phyloP scores from a whole-genome alignment of 495 filamentous ascomycete genomes.

The Hyaloscypha bicolor region DNA sequence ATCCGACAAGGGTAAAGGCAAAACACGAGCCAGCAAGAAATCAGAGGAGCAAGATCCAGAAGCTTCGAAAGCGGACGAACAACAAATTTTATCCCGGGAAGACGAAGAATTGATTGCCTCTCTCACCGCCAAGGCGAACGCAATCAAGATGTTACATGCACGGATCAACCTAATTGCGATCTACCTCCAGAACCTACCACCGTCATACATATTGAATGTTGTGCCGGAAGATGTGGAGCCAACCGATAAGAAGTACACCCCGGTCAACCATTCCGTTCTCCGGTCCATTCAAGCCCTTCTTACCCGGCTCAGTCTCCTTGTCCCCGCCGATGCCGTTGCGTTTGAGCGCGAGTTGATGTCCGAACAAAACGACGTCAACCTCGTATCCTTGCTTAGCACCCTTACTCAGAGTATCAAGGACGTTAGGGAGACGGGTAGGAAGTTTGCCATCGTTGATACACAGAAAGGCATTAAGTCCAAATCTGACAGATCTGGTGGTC shows the following conservation, averaged over 20 bases:
- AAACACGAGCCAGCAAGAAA: constrained; percentile 35
- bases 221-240: constrained; percentile 43
- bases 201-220: constrained; percentile 49
- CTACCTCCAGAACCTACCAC: constrained; percentile 76
- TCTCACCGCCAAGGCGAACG: constrained; percentile 86
- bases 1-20: constrained; percentile 36
- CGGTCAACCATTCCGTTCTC: constrained; percentile 61
- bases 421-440: constrained; percentile 70
- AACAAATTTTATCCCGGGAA: constrained; percentile 63
- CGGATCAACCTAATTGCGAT: constrained; percentile 79
- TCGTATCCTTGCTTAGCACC: constrained; percentile 69
- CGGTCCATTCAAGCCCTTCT: constrained; percentile 67
- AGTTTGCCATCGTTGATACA: constrained; percentile 64
- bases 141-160: constrained; percentile 85
- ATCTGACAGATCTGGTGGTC: background rate
- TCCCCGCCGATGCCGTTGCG: constrained; percentile 52
- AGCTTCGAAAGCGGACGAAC: constrained; percentile 42
- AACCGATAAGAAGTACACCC: constrained; percentile 42
- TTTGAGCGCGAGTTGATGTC: constrained; percentile 61
- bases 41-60: constrained; percentile 41
- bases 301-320: constrained; percentile 61
- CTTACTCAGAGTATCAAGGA: constrained; percentile 68
- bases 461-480: constrained; percentile 35
- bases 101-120: constrained; percentile 73
- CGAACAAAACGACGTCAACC: constrained; percentile 76